These are phyloP conservation scores for Pleurotus tuber-regium DNA, from an alignment of 768 basidiomycete genomes.

Conservation along the genomic window DNA sequence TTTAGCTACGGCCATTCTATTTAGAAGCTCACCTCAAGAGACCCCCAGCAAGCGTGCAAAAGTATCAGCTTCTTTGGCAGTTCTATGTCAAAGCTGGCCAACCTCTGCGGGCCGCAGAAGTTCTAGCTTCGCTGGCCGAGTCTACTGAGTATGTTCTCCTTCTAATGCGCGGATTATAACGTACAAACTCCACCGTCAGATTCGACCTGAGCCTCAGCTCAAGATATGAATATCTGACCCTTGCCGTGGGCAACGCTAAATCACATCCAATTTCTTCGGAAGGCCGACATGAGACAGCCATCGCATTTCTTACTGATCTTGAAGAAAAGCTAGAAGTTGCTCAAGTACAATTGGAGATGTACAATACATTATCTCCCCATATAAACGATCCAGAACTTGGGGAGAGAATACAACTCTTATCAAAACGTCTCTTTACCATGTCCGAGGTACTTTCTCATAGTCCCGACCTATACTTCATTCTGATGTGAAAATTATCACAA, in stretches of 20 bases:
- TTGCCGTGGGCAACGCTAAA: slow-evolving; percentile 95
- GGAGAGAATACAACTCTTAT: slow-evolving; percentile 57
- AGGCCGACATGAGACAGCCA: slow-evolving; percentile 83
- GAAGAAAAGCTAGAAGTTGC: slow-evolving; percentile 98
- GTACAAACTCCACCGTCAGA: too few relatives aligned
- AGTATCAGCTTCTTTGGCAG: slow-evolving; percentile 92
- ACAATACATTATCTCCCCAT: slow-evolving; percentile 61
- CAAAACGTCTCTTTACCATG: slow-evolving; percentile 68
- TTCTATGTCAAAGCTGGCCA: slow-evolving; percentile 94
- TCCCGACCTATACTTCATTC: slow-evolving; percentile 4
- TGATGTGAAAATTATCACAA: slow-evolving; percentile 7
- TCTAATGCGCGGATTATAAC: too few relatives aligned
- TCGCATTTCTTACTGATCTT: slow-evolving; percentile 90
- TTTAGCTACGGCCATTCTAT: slow-evolving; percentile 80
- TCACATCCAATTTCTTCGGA: slow-evolving; percentile 82
- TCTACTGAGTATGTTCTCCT: slow-evolving; percentile 64
- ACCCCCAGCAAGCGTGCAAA: slow-evolving; percentile 76
- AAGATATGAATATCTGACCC: slow-evolving; percentile 88
- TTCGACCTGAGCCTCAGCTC: slow-evolving; percentile 67
- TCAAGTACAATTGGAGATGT: slow-evolving; percentile 94
- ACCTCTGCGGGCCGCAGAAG: slow-evolving; percentile 83
- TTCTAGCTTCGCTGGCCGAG: slow-evolving; percentile 80
- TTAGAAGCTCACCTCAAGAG: slow-evolving; percentile 85
- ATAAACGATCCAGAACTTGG: slow-evolving; percentile 62
- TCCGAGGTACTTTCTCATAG: slow-evolving; percentile 60